Conservation (phyloP, 345 rosid species). For the Syzygium jambos region DNA sequence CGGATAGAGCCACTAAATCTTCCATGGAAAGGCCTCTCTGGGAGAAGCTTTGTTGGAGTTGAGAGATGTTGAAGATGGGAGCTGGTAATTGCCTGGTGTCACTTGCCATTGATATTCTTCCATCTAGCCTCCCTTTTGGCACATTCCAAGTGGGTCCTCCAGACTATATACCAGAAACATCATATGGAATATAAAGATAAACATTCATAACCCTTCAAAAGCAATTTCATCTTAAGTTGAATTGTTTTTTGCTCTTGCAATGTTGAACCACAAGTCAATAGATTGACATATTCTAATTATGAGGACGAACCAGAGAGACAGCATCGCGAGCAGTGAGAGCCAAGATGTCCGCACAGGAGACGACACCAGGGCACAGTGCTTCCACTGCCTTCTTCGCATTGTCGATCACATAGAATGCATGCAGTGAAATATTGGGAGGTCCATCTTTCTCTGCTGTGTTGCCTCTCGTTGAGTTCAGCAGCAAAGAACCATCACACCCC, state of each 20-base stretch:
- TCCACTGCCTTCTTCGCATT: slow-evolving; percentile 73
- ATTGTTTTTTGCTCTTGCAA: background rate
- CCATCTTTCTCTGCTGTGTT: slow-evolving; percentile 83
- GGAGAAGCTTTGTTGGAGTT: slow-evolving; percentile 63
- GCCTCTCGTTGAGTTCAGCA: slow-evolving; percentile 55
- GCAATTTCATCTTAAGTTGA: background rate
- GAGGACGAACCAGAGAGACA: slow-evolving; percentile 46
- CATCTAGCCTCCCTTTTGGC: slow-evolving; percentile 85
- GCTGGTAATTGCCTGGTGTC: slow-evolving; percentile 78
- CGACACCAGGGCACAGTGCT: slow-evolving; percentile 64
- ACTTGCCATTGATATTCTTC: slow-evolving; percentile 66
- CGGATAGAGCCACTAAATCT: slow-evolving; percentile 79
- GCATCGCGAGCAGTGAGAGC: slow-evolving; percentile 87
- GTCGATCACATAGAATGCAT: slow-evolving; percentile 80
- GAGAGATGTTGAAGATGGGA: slow-evolving; percentile 68
- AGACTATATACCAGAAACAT: slow-evolving; percentile 30
- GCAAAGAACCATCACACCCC: slow-evolving; percentile 92
- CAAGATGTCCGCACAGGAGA: slow-evolving; percentile 87
- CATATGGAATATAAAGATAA: background rate
- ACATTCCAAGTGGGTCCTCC: slow-evolving; percentile 90
- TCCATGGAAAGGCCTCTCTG: slow-evolving; percentile 63
- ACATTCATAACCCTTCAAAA: background rate
- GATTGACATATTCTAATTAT: background rate
- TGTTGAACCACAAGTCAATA: background rate
- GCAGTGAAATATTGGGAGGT: slow-evolving; percentile 84